Evolutionary conservation across 2,329 filamentous ascomycete species (phyloP).

Genomic region (Thermoascus crustaceus): DNA sequence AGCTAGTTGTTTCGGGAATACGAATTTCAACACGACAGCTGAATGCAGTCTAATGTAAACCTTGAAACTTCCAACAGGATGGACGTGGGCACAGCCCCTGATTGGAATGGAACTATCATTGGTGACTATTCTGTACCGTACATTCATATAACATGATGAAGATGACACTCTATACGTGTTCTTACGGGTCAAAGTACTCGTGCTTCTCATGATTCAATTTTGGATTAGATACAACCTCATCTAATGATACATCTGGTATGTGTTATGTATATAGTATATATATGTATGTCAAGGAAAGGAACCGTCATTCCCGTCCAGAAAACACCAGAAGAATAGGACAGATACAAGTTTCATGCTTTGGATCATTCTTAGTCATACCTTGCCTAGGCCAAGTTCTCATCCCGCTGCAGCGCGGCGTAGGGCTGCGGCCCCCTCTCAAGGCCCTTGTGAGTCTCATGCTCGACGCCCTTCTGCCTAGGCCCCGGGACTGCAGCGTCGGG

Average conservation of each 20-base stretch:
- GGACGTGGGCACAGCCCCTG: no score
- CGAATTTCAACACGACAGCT: no score
- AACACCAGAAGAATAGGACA: neutral
- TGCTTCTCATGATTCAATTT: neutral
- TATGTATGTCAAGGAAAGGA: neutral
- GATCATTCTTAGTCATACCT: neutral
- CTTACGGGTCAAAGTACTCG: neutral
- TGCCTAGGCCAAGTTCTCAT: slow-evolving; percentile 6
- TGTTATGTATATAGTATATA: neutral
- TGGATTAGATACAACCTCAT: no score
- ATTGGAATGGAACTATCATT: no score
- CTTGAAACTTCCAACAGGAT: no score
- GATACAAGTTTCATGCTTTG: neutral
- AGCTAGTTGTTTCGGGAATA: neutral
- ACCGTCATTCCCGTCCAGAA: neutral
- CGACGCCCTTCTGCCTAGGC: no score
- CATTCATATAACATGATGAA: neutral
- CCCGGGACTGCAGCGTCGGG: slow-evolving; percentile 19
- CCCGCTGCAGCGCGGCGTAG: slow-evolving; percentile 10
- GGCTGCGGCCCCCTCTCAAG: slow-evolving; percentile 14
- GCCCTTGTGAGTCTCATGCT: slow-evolving; percentile 16
- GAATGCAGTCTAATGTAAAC: no score
- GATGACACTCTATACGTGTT: neutral
- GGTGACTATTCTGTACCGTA: no score
- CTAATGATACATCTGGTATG: neutral